These are phyloP conservation scores for Davidsoniella virescens DNA, from an alignment of 2,329 filamentous ascomycete genomes.

Conservation along the genomic window DNA sequence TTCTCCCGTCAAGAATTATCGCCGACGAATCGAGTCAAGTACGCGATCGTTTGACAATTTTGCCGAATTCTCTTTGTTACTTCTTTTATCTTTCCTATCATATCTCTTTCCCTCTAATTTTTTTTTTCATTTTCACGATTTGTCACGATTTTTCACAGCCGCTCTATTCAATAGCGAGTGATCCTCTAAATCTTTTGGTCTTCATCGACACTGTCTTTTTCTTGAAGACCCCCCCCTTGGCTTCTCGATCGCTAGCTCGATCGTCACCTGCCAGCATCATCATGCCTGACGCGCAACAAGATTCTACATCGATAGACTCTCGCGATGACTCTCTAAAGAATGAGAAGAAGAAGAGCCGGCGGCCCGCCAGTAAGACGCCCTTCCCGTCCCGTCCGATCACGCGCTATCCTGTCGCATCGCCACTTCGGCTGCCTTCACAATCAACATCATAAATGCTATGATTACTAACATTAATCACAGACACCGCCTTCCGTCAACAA, in stretches of 20 bases:
- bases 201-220: background rate
- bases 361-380: constrained; percentile 63
- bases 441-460: background rate
- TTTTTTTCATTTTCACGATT: background rate
- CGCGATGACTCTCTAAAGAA: constrained; percentile 36
- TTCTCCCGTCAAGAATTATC: background rate
- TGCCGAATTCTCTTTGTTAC: background rate
- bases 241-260: background rate
- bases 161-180: background rate
- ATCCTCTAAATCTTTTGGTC: background rate
- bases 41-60: too few relatives aligned
- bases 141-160: background rate
- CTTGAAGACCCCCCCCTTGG: background rate
- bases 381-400: background rate
- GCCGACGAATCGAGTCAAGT: too few relatives aligned
- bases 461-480: constrained; percentile 27
- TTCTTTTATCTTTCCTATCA: background rate
- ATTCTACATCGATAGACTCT: constrained; percentile 35
- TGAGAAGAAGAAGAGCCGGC: constrained; percentile 79
- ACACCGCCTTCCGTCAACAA: constrained; percentile 94
- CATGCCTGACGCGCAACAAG: constrained; percentile 28
- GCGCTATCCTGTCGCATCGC: background rate
- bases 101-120: background rate
- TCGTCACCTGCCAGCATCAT: constrained; percentile 13
- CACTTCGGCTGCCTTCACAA: background rate